phyloP scores from a whole-genome alignment of 208 protist species.

The Leishmania aethiopica region DNA sequence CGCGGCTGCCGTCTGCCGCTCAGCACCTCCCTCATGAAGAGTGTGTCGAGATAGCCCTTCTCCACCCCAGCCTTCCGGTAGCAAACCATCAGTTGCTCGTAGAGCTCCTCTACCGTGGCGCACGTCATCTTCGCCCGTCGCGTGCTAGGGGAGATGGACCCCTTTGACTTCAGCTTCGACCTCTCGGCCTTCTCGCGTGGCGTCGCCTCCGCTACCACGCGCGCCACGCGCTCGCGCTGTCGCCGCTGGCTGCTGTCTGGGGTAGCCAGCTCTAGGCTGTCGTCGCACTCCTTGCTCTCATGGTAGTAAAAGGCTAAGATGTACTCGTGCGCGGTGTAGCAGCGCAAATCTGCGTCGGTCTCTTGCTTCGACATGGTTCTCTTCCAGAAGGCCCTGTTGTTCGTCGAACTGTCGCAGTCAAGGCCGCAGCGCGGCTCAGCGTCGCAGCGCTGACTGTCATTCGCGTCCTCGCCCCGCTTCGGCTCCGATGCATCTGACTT shows the following conservation, averaged over 20 bases:
- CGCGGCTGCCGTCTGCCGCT: constrained; percentile 8
- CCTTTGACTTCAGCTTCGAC: constrained; percentile 20
- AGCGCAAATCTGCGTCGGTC: constrained; percentile 18
- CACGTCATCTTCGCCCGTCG: constrained; percentile 5
- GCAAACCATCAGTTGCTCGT: constrained; percentile 3
- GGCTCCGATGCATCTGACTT: not conserved
- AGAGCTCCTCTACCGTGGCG: constrained; percentile 10
- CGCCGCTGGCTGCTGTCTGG: constrained; percentile 8
- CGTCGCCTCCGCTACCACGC: constrained; percentile 26
- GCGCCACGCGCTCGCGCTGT: constrained; percentile 14
- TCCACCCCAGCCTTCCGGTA: constrained; percentile 19
- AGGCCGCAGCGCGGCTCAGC: not conserved
- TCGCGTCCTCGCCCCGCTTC: not conserved
- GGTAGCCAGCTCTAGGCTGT: constrained; percentile 1
- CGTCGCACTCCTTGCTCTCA: constrained; percentile 14
- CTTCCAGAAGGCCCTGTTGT: constrained; percentile 4
- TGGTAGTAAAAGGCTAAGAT: constrained; percentile 28
- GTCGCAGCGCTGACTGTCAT: not conserved
- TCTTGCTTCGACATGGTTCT: constrained; percentile 15
- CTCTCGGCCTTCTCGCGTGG: constrained; percentile 86
- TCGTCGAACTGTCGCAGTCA: not conserved
- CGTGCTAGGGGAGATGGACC: not conserved
- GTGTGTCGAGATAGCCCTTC: constrained; percentile 27
- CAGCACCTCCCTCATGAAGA: constrained; percentile 25
- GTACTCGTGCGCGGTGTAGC: constrained; percentile 24